Base-by-base conservation (phyloP, 208 protist genomes). In the Trypanosoma vivax region DNA sequence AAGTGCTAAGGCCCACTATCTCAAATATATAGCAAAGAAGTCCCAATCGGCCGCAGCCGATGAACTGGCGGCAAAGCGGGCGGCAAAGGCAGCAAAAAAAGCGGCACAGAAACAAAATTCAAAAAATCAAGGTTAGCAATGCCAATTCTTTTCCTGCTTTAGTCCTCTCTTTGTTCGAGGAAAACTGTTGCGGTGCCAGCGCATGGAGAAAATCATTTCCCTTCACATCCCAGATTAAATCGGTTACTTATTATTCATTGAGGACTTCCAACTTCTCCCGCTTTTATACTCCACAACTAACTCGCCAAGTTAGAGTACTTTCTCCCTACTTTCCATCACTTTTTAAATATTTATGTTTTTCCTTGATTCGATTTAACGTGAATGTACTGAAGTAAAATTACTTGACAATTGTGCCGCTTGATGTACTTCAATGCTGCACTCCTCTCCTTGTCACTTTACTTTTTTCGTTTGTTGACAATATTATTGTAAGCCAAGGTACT, bases 61-160 rank as follows among this genome's bases (percentile, higher is more conserved):
- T 41, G 82, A 94, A 61, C 65, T 94, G 23, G 88, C 81, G 7
- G 81, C 81, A 18, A 88, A 87, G 57, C 55, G 76, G 16, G 83
- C 76, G n/a, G 83, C 80, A 18, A 94, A 94, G 65, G 76, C 79
- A 40, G 83, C 83, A 6, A 91, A 94, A 56, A 94, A 94, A 50
- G 79, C 82, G 14, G 66, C 77, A 16, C 81, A 94, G 49, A 83
- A 86, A 53, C 66, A 73, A 49, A 65, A 79, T 40, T 56, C 66
- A 7, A 69, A 73, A 49, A 65, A 70, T 46, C 43, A 59, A 39
- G 21, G 28, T 33, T 24, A 5, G 2, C 56, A 28, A 34, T 11
- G 21, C 3, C 5, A 28, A 9, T 9, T 45, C 6, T 38, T 45
- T 21, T 42, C 31, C 42, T 42, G 6, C 9, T 38, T 54, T 43